Conservation (phyloP, 257 asterid genomes). For the Nyctanthes arbortristis region DNA sequence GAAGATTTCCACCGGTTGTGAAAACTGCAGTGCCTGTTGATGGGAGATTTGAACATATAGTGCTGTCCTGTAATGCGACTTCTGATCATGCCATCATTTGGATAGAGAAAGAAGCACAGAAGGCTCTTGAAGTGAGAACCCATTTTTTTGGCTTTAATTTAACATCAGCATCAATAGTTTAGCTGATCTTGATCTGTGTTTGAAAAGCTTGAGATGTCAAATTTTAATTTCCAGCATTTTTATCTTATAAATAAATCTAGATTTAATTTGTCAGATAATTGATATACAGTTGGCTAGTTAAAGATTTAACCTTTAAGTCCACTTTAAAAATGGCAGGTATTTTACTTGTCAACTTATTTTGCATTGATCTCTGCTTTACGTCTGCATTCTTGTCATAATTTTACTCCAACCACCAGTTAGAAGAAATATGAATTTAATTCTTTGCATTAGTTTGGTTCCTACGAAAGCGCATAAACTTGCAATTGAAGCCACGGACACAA, state of each 20-base stretch:
- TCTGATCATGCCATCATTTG: constrained; percentile 88
- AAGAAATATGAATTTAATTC: too few relatives aligned
- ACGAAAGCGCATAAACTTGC: too few relatives aligned
- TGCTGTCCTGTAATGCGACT: constrained; percentile 86
- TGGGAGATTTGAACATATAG: constrained; percentile 93
- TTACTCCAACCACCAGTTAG: too few relatives aligned
- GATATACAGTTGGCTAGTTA: background rate
- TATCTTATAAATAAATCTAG: background rate
- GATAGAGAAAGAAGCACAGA: constrained; percentile 76
- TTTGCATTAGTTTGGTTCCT: too few relatives aligned
- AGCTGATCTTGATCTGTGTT: too few relatives aligned
- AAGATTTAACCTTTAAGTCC: background rate
- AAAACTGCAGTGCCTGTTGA: constrained; percentile 95
- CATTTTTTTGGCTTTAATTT: too few relatives aligned
- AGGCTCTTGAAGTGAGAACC: constrained; percentile 76
- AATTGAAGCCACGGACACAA: too few relatives aligned
- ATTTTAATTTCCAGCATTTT: background rate
- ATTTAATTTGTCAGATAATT: background rate
- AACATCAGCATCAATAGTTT: too few relatives aligned
- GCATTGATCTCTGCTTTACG: too few relatives aligned
- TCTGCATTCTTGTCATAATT: too few relatives aligned
- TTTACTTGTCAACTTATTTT: too few relatives aligned
- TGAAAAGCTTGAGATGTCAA: background rate
- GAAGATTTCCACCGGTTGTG: constrained; percentile 82
- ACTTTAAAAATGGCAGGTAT: background rate